A percentile compares a stretch with the other conserved stretches of the same genome.
Evolutionary conservation across 257 asterid species (phyloP).

Genomic region (Capsicum chinense): DNA sequence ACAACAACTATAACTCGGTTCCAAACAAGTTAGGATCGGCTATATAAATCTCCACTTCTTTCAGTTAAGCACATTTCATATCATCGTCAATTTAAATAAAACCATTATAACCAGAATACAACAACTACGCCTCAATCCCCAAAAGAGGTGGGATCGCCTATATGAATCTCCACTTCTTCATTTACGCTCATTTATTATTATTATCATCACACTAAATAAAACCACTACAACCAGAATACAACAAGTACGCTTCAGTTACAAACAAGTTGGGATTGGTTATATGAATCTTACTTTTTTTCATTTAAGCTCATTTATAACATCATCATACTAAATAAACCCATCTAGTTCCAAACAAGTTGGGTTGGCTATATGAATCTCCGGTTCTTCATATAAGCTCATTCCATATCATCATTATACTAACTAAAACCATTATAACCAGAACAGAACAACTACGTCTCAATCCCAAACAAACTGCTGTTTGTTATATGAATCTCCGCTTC

Average conservation of each 20-base stretch:
- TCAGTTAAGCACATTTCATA: neutral
- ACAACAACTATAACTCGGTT: neutral
- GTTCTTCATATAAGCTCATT: neutral
- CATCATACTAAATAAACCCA: neutral
- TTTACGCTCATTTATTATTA: neutral
- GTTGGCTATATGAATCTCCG: neutral
- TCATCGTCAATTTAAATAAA: neutral
- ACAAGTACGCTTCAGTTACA: neutral
- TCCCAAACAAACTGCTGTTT: neutral
- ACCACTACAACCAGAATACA: neutral
- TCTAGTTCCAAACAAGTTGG: neutral
- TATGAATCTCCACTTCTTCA: neutral
- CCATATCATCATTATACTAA: neutral
- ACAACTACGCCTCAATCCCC: neutral
- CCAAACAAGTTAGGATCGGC: neutral
- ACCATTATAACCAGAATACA: neutral
- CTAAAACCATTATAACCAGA: neutral
- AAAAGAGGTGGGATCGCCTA: neutral
- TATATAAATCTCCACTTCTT: neutral
- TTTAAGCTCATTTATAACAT: neutral
- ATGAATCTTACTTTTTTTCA: neutral
- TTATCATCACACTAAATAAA: neutral
- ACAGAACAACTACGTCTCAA: neutral
- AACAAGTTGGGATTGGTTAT: neutral
- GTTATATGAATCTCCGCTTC: neutral